Percentiles rank a stretch among this genome's conserved stretches.
Evolutionary conservation across 2,329 filamentous ascomycete genomes (phyloP).

Genomic region (Calycina herbarum): DNA sequence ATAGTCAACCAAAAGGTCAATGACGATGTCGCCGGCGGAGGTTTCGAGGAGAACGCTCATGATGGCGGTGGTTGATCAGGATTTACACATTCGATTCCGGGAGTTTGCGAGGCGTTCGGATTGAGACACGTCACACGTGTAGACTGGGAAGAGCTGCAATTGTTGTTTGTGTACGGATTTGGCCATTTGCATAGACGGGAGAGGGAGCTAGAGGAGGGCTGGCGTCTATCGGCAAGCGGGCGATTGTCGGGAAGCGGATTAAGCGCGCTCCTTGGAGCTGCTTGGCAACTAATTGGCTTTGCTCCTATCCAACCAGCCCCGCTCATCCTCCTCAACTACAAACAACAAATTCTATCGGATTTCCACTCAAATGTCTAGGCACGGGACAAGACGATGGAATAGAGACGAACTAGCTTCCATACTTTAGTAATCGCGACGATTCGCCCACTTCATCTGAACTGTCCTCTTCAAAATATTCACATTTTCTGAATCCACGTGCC

Average conservation of each 20-base stretch:
- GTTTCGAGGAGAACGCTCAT: constrained; percentile 97
- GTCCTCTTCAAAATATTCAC: neutral
- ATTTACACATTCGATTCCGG: neutral
- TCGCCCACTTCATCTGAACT: neutral
- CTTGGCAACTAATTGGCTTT: neutral
- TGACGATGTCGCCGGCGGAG: constrained; percentile 88
- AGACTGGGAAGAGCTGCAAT: neutral
- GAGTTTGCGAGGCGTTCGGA: constrained; percentile 4
- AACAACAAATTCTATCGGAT: neutral
- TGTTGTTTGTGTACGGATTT: constrained; percentile 4
- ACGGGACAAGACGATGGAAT: neutral
- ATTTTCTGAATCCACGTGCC: neutral
- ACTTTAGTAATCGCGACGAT: neutral
- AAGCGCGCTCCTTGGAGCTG: too few relatives aligned
- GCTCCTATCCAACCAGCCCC: neutral
- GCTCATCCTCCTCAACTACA: neutral
- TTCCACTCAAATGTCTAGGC: neutral
- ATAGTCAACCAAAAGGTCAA: constrained; percentile 86
- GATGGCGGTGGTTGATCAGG: constrained; percentile 12
- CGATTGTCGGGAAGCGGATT: too few relatives aligned
- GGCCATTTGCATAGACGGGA: neutral
- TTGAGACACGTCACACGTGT: neutral
- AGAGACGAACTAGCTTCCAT: neutral
- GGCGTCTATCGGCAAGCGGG: neutral
- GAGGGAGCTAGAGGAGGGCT: neutral